Conservation (phyloP, 2,329 filamentous ascomycete genomes). For the Sporothrix globosa region DNA sequence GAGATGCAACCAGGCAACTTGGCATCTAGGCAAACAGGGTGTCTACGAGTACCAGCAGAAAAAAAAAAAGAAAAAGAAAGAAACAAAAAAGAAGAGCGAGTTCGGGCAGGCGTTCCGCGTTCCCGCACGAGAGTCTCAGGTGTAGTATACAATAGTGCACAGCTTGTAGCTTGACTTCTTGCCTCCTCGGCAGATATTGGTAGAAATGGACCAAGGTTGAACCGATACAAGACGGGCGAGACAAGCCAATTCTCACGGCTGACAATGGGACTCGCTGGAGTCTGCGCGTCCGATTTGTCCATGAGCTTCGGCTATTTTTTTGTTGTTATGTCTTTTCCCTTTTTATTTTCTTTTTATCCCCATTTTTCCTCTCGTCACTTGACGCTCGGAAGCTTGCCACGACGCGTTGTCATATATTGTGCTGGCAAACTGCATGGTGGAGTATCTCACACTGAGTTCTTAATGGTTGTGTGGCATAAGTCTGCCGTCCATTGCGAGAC, state of each 20-base stretch:
- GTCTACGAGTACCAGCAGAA: not conserved
- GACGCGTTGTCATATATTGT: not conserved
- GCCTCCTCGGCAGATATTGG: slow-evolving; percentile 1
- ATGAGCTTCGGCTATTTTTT: not conserved
- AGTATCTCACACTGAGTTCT: not conserved
- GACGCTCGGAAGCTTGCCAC: slow-evolving; percentile 2
- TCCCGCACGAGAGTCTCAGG: slow-evolving; percentile 3
- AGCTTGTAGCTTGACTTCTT: not conserved
- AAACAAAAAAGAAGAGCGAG: not conserved
- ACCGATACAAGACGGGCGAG: not conserved
- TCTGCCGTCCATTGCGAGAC: not conserved
- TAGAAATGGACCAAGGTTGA: not conserved
- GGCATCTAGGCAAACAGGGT: not conserved
- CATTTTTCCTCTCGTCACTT: not conserved
- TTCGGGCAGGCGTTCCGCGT: not conserved
- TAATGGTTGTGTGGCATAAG: not conserved
- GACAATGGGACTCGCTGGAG: not conserved
- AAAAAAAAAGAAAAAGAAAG: too few species aligned
- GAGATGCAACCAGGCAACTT: not conserved
- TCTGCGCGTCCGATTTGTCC: not conserved
- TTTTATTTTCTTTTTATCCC: not conserved
- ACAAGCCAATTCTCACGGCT: not conserved
- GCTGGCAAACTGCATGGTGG: slow-evolving; percentile 8
- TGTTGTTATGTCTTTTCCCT: not conserved
- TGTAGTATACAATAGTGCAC: too few species aligned